Evolutionary conservation across 2,329 filamentous ascomycete genomes (phyloP), one percentile per base, ranked within the genome.

Genomic region (Microdochium nivale): DNA sequence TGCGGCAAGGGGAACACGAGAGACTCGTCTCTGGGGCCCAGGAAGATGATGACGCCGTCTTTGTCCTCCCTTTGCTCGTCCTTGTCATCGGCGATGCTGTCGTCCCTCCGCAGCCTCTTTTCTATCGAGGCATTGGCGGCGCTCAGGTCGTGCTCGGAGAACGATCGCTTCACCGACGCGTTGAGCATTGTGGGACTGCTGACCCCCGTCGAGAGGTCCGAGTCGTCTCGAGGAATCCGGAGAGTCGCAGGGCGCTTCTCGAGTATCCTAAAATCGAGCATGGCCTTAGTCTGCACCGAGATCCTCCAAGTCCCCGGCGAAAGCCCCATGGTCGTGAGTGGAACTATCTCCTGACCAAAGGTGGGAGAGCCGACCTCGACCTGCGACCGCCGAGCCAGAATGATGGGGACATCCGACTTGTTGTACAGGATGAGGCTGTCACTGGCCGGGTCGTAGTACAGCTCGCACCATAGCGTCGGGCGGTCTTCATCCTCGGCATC

Each of bases 371-470:
- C 69, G 54, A 66, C 73, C 32, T 67, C 65, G 16, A 63, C 63
- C 52, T 70, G 66, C 21, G 74, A 77, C 50, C 75, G 59, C 50
- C 73, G 70, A 21, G 71, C 69, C 27, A 83, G 67, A 24, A 67
- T 67, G 51, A 82, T 75, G 44, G 79, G 78, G 2, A 75, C 69
- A 35, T 81, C 75, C 16, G 78, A 80, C 52, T 70, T 72, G 62
- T 81, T 83, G 49, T 74, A 62, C 25, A 82, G 71, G 53, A 82
- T 78, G 57, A 80, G 72, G 61, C 77, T 75, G 61, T 82, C 79
- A 65, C 78, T 80, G 55, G 73, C 68, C 16, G 79, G 78, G 62
- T 82, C 77, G 57, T 81, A 82, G 58, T 81, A 82, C 33, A 83
- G 67, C 62, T 81, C 78, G 61, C 77, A 81, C 76, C 76, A 80